Evolutionary conservation across 441 rosid genomes (phyloP).

Genomic region (Raphanus hybrid): DNA sequence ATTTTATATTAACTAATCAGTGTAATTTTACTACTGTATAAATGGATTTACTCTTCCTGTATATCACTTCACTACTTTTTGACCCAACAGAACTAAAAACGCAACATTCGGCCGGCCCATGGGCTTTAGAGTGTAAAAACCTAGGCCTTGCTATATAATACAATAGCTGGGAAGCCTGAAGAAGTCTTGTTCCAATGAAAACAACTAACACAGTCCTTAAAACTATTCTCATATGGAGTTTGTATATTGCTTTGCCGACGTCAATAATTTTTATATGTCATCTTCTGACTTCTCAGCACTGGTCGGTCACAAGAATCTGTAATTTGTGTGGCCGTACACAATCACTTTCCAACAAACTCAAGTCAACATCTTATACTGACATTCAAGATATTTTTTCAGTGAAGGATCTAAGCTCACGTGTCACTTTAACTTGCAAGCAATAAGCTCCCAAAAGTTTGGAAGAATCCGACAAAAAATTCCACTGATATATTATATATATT

Average conservation of each 20-base stretch:
- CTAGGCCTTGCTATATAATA: background rate
- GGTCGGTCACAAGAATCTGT: background rate
- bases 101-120: background rate
- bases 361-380: constrained; percentile 8
- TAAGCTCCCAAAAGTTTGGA: constrained; percentile 27
- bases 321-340: background rate
- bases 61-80: background rate
- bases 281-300: constrained; percentile 18
- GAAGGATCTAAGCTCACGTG: constrained; percentile 22
- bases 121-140: background rate
- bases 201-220: background rate
- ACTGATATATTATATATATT: background rate
- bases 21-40: too few species aligned
- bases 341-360: constrained; percentile 19
- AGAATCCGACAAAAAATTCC: constrained; percentile 9
- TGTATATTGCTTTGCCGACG: background rate
- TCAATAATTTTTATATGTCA: constrained; percentile 1
- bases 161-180: background rate
- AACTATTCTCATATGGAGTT: background rate
- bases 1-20: too few species aligned
- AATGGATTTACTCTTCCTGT: background rate
- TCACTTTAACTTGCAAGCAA: constrained; percentile 17
- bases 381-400: constrained; percentile 18
- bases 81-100: background rate
- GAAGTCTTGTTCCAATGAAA: background rate